Percentiles rank a stretch among this genome's conserved stretches.
These are phyloP conservation scores for Aristolochia fimbriata DNA, from an alignment of 164 flowering plant species.

Conservation along the genomic window DNA sequence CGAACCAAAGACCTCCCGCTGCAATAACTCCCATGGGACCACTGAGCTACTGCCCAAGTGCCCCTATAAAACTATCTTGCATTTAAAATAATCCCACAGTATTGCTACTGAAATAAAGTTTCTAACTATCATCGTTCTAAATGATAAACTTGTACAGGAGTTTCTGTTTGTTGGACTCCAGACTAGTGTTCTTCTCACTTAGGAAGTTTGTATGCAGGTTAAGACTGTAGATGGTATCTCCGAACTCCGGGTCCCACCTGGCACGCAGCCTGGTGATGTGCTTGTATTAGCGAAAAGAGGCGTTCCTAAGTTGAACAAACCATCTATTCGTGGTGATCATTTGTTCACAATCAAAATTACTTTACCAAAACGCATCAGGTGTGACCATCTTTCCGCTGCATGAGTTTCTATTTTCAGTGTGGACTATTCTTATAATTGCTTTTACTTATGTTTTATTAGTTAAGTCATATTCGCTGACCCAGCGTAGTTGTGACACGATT, in stretches of 20 bases:
- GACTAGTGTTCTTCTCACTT: neutral
- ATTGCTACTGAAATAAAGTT: too few relatives aligned
- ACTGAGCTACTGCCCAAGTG: too few relatives aligned
- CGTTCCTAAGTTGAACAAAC: slow-evolving; percentile 76
- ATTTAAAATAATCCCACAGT: too few relatives aligned
- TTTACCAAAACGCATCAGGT: slow-evolving; percentile 89
- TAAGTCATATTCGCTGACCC: too few relatives aligned
- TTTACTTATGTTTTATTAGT: neutral
- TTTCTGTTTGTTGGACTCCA: too few relatives aligned
- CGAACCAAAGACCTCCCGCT: too few relatives aligned
- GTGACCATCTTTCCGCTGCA: neutral
- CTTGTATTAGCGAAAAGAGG: slow-evolving; percentile 89
- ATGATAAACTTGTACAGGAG: too few relatives aligned
- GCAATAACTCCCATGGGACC: too few relatives aligned
- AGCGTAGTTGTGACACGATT: too few relatives aligned
- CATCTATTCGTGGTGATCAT: slow-evolving; percentile 97
- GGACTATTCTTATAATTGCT: neutral
- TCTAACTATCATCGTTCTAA: too few relatives aligned
- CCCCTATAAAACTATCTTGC: too few relatives aligned
- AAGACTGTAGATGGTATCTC: slow-evolving; percentile 74
- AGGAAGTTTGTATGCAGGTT: slow-evolving; percentile 38
- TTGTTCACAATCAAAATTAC: slow-evolving; percentile 72
- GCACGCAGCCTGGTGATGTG: slow-evolving; percentile 90
- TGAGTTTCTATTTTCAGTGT: too few relatives aligned
- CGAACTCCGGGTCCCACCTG: slow-evolving; percentile 83